Evolutionary conservation across 331 rosid genomes (phyloP).

Genomic region (Spiraea crenata): DNA sequence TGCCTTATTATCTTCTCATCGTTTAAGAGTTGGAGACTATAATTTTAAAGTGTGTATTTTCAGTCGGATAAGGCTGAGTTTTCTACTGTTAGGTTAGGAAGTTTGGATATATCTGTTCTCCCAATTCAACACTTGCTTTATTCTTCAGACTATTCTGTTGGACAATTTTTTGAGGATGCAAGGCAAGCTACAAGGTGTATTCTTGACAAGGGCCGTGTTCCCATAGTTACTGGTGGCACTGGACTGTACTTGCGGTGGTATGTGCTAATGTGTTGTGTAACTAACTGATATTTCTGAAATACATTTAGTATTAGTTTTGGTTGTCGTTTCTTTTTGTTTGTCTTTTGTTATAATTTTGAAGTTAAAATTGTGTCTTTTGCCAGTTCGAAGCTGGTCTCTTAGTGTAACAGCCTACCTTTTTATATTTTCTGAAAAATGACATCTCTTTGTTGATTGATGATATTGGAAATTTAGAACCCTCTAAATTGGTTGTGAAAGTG

Average conservation of each 20-base stretch:
- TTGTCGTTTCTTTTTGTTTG: not conserved
- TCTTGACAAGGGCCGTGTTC: slow-evolving; percentile 76
- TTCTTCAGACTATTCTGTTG: slow-evolving; percentile 86
- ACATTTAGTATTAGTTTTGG: not conserved
- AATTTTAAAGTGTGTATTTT: not conserved
- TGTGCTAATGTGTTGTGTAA: slow-evolving; percentile 14
- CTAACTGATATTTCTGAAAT: not conserved
- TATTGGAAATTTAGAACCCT: not conserved
- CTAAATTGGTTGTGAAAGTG: not conserved
- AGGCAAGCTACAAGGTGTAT: slow-evolving; percentile 68
- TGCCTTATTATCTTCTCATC: slow-evolving; percentile 3
- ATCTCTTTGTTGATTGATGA: slow-evolving; percentile 2
- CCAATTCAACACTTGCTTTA: slow-evolving; percentile 17
- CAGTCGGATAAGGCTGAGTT: slow-evolving; percentile 16
- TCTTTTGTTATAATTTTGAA: not conserved
- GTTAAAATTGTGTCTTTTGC: not conserved
- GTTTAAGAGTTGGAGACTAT: not conserved
- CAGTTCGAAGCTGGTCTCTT: not conserved
- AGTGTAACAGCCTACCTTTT: not conserved
- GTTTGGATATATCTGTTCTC: slow-evolving; percentile 17
- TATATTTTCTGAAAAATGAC: not conserved
- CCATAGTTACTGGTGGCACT: slow-evolving; percentile 91
- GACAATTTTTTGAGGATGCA: slow-evolving; percentile 88
- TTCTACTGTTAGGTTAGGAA: slow-evolving; percentile 9
- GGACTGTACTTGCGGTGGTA: slow-evolving; percentile 96